Evolutionary conservation across 495 filamentous ascomycete species (phyloP).

Genomic region (Talaromyces ruber): DNA sequence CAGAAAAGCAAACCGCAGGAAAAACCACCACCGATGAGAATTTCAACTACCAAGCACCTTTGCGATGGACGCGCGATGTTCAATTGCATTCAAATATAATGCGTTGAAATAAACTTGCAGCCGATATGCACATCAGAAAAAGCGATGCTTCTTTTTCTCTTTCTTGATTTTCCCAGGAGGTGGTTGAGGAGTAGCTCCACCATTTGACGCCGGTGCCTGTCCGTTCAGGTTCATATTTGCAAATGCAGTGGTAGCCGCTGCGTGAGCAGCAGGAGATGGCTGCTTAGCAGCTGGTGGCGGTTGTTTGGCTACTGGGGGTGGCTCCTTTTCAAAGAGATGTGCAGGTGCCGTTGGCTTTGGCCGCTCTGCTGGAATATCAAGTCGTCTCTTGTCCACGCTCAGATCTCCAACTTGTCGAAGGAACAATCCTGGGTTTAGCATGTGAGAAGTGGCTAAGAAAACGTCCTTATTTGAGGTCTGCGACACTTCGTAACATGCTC

Average conservation of each 20-base stretch:
- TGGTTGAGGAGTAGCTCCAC: constrained; percentile 11
- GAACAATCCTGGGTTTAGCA: constrained; percentile 75
- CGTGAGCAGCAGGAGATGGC: constrained; percentile 29
- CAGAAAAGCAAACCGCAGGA: background rate
- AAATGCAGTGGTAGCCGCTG: constrained; percentile 41
- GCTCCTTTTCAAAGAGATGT: constrained; percentile 76
- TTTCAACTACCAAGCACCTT: background rate
- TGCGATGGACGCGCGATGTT: background rate
- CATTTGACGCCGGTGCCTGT: constrained; percentile 18
- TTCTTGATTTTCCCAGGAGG: constrained; percentile 23
- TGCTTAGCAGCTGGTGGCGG: constrained; percentile 14
- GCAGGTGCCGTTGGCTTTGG: constrained; percentile 74
- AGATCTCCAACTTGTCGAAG: constrained; percentile 75
- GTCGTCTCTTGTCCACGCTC: constrained; percentile 57
- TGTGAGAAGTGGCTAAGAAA: constrained; percentile 87
- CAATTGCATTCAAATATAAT: background rate
- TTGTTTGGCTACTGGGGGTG: constrained; percentile 32
- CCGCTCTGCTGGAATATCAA: constrained; percentile 74
- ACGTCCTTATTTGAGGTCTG: constrained; percentile 63
- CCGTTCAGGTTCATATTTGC: constrained; percentile 47
- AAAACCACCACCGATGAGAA: background rate
- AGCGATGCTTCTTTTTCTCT: constrained; percentile 66
- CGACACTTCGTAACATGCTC: constrained; percentile 83
- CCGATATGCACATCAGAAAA: constrained; percentile 48
- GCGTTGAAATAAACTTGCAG: background rate